A percentile compares a stretch with the other conserved stretches of the same genome.
Conservation (phyloP, 2,329 filamentous ascomycete species). For the Beauveria sp. region DNA sequence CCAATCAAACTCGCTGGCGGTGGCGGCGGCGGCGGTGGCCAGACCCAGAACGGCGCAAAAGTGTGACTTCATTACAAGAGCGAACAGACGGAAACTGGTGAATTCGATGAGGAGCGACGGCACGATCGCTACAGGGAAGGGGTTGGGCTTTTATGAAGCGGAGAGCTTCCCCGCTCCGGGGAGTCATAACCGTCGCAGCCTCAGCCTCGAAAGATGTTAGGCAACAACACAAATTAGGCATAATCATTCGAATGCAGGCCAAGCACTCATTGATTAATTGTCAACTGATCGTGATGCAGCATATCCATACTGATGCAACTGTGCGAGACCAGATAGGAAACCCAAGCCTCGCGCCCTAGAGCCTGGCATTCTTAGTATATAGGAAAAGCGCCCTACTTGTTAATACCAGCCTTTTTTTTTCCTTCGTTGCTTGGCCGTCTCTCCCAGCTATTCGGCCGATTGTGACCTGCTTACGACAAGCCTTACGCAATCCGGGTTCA, state of each 20-base stretch:
- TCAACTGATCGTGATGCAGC: too few species aligned
- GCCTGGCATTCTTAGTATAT: too few species aligned
- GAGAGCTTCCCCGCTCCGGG: neutral
- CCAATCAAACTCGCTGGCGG: slow-evolving; percentile 29
- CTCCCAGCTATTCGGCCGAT: neutral
- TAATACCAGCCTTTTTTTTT: too few species aligned
- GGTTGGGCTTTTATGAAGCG: neutral
- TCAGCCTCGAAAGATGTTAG: neutral
- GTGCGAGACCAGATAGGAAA: too few species aligned
- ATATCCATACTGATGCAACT: too few species aligned
- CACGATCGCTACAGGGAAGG: neutral
- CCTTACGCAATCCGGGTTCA: neutral
- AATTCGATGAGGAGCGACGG: neutral
- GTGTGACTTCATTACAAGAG: neutral
- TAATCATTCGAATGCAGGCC: too few species aligned
- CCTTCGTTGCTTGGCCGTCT: neutral
- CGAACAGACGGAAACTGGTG: neutral
- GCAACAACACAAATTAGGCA: too few species aligned
- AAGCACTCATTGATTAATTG: too few species aligned
- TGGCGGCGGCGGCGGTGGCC: neutral
- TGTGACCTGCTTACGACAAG: neutral
- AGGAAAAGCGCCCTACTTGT: too few species aligned
- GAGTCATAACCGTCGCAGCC: neutral
- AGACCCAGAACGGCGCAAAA: neutral
- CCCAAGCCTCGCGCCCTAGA: too few species aligned